Base-by-base conservation (phyloP, 2,329 filamentous ascomycete species). In the Penicillium decumbens region DNA sequence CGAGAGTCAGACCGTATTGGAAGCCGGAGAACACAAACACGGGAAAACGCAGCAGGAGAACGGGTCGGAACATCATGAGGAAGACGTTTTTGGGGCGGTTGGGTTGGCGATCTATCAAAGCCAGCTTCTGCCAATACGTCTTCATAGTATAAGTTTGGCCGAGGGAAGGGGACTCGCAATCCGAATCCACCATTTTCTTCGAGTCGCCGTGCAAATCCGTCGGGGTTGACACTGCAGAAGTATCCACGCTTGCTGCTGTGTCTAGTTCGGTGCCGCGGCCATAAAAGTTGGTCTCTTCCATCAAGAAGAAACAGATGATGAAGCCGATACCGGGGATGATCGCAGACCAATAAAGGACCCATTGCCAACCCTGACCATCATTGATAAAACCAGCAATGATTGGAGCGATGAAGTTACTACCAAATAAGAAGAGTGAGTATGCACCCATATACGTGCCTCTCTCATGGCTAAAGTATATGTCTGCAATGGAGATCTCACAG, bases 291-390 rank as follows among this genome's bases (percentile, higher is more conserved):
- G 55, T 53, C 28, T 55, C 56, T 45, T 54, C 52, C 10, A 30
- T 30, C 4, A 55, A 41, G 5, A 28, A 76, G 57, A 83, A 78
- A 66, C 81, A 82, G 1, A 78, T 65, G 54, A 80, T 3, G 28
- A 30, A 30, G 12, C 28, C 28, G 28, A 30, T 30, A 30, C 8
- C 28, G 28, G 28, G 63, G 54, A 83, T 73, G 25, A 84, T 81
- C 4, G 80, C 77, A 29, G 75, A 75, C 70, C 78, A 81, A 56
- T 77, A 75, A 65, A 77, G 67, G 13, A 74, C 71, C 75, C 77
- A 80, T 46, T 71, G 53, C 77, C 77, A 80, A 2, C 76, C 75
- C 51, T 72, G 68, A 1, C 69, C 70, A 37, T 78, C 71, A 32
- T 69, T 68, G 51, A 81, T 75, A 57, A 75, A 80, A 3, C 74